These are phyloP conservation scores for Diaporthe capsici DNA, from an alignment of 2,329 filamentous ascomycete genomes.

Conservation along the genomic window DNA sequence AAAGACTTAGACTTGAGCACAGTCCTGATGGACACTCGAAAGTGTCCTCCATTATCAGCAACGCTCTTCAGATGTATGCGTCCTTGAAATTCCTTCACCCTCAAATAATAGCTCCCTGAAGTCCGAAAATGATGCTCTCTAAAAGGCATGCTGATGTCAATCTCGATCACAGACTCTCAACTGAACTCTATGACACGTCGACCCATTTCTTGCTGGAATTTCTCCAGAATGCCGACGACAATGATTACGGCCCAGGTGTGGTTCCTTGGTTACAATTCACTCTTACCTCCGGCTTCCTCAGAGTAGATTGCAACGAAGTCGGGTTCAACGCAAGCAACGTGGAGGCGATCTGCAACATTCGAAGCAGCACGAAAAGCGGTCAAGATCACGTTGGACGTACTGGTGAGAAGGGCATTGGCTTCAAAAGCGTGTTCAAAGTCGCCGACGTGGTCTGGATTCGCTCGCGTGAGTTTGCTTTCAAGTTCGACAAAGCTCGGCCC, in stretches of 20 bases:
- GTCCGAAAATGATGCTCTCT: neutral
- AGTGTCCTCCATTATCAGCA: neutral
- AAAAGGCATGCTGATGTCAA: neutral
- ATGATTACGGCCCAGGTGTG: constrained; percentile 45
- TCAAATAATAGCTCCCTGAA: too few species aligned
- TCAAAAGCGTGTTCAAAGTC: constrained; percentile 55
- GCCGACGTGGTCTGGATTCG: constrained; percentile 49
- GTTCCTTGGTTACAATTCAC: neutral
- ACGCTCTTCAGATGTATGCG: neutral
- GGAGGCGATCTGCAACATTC: constrained; percentile 51
- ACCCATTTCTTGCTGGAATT: constrained; percentile 55
- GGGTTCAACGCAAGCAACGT: constrained; percentile 51
- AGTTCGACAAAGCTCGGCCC: neutral
- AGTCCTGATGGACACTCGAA: neutral
- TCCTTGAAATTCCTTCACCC: neutral
- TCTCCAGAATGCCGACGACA: constrained; percentile 57
- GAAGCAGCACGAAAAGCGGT: constrained; percentile 49
- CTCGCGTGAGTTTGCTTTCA: neutral
- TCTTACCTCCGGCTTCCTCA: neutral
- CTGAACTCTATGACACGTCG: constrained; percentile 48
- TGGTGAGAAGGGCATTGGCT: constrained; percentile 56
- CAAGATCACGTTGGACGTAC: constrained; percentile 46
- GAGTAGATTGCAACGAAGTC: constrained; percentile 52
- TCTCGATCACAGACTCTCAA: neutral
- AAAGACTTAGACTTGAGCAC: neutral